phyloP scores from a whole-genome alignment of 352 stramenopile genomes.

The Labyrinthula sp. region DNA sequence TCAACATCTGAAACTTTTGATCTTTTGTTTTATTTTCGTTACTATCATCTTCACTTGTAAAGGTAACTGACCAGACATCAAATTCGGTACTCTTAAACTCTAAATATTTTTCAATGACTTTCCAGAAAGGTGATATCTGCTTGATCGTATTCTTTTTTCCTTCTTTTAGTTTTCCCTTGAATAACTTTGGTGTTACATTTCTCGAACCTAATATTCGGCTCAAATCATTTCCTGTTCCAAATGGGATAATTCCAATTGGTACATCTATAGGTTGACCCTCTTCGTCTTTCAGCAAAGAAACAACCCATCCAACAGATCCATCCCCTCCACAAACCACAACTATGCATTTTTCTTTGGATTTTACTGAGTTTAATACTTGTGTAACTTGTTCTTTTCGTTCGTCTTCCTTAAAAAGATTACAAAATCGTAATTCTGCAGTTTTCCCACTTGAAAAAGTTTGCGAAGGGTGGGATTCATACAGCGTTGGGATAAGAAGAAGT shows the following conservation, averaged over 20 bases:
- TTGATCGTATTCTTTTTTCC: too few relatives aligned
- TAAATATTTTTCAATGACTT: conserved; percentile 2
- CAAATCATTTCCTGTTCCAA: conserved; percentile 28
- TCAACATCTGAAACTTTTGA: conserved; percentile 26
- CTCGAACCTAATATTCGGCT: conserved; percentile 19
- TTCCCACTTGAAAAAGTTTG: too few relatives aligned
- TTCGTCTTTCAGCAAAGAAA: conserved; percentile 5
- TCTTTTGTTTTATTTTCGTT: conserved; percentile 7
- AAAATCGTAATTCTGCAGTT: too few relatives aligned
- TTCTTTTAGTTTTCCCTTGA: too few relatives aligned
- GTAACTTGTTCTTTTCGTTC: too few relatives aligned
- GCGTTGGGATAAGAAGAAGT: too few relatives aligned
- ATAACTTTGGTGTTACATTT: conserved; percentile 1
- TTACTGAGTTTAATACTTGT: too few relatives aligned
- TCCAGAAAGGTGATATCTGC: conserved; percentile 13
- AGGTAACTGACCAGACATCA: conserved; percentile 6
- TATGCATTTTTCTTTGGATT: too few relatives aligned
- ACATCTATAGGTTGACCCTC: conserved; percentile 9
- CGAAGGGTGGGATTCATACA: too few relatives aligned
- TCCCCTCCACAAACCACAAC: conserved; percentile 24
- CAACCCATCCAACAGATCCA: conserved; percentile 26
- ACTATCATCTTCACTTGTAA: conserved; percentile 1
- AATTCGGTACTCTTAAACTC: not conserved
- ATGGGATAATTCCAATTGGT: conserved; percentile 26
- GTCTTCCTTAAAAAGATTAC: too few relatives aligned